These are phyloP conservation scores for Colletotrichum cuscutae DNA, from an alignment of 2,329 filamentous ascomycete species.

Conservation along the genomic window DNA sequence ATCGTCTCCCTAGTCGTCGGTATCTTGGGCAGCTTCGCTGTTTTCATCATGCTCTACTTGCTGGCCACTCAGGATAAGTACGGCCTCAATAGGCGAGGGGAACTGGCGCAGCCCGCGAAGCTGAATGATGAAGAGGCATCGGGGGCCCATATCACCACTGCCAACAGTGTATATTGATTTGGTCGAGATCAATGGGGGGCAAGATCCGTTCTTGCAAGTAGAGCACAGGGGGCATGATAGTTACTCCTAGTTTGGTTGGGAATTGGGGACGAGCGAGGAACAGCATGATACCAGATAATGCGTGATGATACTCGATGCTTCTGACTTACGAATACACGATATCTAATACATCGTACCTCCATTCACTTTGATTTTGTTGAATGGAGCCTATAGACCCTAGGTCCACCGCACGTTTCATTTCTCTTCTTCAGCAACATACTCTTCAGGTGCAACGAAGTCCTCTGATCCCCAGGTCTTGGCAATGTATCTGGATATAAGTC, in stretches of 20 bases:
- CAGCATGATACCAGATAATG: background rate
- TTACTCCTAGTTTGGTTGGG: background rate
- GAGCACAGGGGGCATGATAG: background rate
- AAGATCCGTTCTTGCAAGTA: no score
- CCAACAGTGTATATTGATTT: background rate
- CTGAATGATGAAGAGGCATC: constrained; percentile 33
- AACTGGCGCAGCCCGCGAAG: constrained; percentile 11
- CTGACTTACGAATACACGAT: background rate
- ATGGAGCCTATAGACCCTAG: background rate
- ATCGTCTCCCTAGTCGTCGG: constrained; percentile 40
- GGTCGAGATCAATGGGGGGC: background rate
- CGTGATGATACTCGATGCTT: background rate
- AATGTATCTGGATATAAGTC: constrained; percentile 50
- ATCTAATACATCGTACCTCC: background rate
- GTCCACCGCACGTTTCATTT: background rate
- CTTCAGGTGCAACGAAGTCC: constrained; percentile 48
- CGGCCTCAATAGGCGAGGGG: constrained; percentile 37
- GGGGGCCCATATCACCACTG: background rate
- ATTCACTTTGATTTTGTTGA: background rate
- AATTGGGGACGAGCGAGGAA: background rate
- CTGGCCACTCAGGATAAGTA: constrained; percentile 40
- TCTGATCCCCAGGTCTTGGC: constrained; percentile 48
- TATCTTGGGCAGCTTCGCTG: constrained; percentile 40
- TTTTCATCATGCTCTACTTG: constrained; percentile 40
- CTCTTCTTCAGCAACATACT: constrained; percentile 46